Percentiles rank a stretch among this genome's conserved stretches.
Conservation (phyloP, 345 rosid species). For the Salix koriyanagi region DNA sequence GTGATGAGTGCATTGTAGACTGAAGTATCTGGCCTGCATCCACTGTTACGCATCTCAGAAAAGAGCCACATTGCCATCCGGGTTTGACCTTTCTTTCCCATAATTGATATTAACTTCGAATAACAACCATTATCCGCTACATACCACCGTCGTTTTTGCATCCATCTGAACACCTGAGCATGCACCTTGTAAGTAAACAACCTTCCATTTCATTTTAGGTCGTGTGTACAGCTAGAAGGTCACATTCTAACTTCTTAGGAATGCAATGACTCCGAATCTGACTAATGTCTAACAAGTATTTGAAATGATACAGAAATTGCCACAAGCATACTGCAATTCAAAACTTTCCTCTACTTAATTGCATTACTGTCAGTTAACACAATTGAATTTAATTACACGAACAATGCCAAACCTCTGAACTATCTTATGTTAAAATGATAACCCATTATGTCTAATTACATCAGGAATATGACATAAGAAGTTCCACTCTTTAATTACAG, state of each 20-base stretch:
- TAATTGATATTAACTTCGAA: slow-evolving; percentile 71
- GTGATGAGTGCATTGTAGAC: slow-evolving; percentile 85
- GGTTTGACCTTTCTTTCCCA: slow-evolving; percentile 87
- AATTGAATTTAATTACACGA: no score
- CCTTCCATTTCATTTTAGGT: neutral
- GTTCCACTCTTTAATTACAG: neutral
- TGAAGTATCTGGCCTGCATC: slow-evolving; percentile 86
- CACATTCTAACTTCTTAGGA: neutral
- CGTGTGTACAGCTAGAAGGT: neutral
- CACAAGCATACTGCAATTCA: neutral
- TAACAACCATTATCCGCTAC: slow-evolving; percentile 79
- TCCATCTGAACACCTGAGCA: slow-evolving; percentile 90
- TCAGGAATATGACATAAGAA: neutral
- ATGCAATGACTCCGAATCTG: no score
- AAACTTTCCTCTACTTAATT: no score
- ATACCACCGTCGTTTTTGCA: slow-evolving; percentile 96
- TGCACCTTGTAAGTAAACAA: neutral
- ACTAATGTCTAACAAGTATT: no score
- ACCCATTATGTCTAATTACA: neutral
- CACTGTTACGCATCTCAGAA: slow-evolving; percentile 92
- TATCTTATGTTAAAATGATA: neutral
- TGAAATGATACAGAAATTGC: no score
- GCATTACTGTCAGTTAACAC: no score
- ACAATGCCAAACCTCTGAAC: neutral
- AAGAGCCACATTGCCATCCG: slow-evolving; percentile 98